Percentiles rank a stretch among this genome's conserved stretches.
phyloP scores from a whole-genome alignment of 1,139 yeast genomes.

The Pichia sp. region DNA sequence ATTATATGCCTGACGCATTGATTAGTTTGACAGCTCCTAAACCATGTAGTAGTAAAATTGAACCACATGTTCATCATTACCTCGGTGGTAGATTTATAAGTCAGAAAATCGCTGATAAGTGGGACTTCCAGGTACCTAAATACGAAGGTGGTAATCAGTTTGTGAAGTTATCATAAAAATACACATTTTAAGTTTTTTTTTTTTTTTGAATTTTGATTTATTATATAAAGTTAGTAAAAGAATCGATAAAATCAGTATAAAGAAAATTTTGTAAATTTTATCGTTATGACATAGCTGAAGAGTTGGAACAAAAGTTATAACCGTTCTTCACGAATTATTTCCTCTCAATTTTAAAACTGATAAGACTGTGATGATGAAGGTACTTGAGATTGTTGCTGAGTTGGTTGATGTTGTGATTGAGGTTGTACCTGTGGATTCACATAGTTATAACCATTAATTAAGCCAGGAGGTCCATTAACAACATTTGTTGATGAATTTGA shows the following conservation, averaged over 20 bases:
- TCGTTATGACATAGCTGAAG: too few species aligned
- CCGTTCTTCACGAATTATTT: too few species aligned
- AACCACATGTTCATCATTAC: constrained; percentile 47
- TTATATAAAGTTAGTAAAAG: too few species aligned
- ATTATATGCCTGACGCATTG: constrained; percentile 51
- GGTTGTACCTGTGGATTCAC: background rate
- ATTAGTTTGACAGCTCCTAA: constrained; percentile 92
- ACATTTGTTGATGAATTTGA: too few species aligned
- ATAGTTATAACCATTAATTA: background rate
- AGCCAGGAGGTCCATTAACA: background rate
- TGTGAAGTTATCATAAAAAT: constrained; percentile 21
- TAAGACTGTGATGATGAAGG: background rate
- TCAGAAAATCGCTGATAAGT: constrained; percentile 56
- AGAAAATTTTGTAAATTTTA: too few species aligned
- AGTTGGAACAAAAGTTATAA: too few species aligned
- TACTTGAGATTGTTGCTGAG: background rate
- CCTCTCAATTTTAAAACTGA: too few species aligned
- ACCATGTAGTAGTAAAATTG: constrained; percentile 60
- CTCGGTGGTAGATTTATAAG: constrained; percentile 87
- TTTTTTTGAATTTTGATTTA: too few species aligned
- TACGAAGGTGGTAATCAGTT: constrained; percentile 51
- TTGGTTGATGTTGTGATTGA: constrained; percentile 2
- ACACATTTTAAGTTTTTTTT: too few species aligned
- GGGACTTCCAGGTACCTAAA: constrained; percentile 55
- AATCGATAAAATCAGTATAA: too few species aligned